Percentiles rank a stretch among this genome's conserved stretches.
phyloP scores from a whole-genome alignment of 1,139 yeast species.

The Candida buenavistaensis region DNA sequence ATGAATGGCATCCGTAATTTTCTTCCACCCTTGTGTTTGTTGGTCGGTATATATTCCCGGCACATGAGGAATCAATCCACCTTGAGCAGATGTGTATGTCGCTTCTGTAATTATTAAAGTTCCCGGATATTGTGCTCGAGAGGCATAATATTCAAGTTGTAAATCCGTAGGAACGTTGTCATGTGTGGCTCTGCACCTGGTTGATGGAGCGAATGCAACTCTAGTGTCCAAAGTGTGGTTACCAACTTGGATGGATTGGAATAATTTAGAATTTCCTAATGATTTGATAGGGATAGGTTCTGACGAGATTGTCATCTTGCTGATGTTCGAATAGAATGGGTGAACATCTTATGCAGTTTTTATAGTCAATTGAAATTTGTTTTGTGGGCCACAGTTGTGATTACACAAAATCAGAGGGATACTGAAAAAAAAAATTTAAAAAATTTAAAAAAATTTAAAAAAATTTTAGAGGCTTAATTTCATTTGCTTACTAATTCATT shows the following conservation, averaged over 20 bases:
- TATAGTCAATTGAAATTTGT: too few relatives aligned
- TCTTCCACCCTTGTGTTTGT: slow-evolving; percentile 53
- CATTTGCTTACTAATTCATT: too few relatives aligned
- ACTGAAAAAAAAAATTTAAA: too few relatives aligned
- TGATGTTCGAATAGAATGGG: too few relatives aligned
- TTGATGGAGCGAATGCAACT: slow-evolving; percentile 54
- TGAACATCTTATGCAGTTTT: too few relatives aligned
- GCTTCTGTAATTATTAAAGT: slow-evolving; percentile 48
- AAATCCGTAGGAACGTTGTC: slow-evolving; percentile 48
- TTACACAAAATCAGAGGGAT: too few relatives aligned
- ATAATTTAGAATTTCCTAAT: slow-evolving; percentile 28
- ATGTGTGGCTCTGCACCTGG: slow-evolving; percentile 45
- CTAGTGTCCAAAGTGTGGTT: slow-evolving; percentile 34
- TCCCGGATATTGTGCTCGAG: slow-evolving; percentile 49
- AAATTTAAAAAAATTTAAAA: too few relatives aligned
- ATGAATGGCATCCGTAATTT: slow-evolving; percentile 33
- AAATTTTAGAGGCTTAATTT: too few relatives aligned
- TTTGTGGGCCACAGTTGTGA: too few relatives aligned
- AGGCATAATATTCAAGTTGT: slow-evolving; percentile 48
- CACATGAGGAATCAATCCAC: slow-evolving; percentile 38
- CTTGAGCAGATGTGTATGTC: slow-evolving; percentile 23
- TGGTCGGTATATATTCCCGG: slow-evolving; percentile 56
- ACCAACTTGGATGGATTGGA: slow-evolving; percentile 51
- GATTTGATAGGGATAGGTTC: background rate
- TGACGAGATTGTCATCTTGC: background rate